phyloP scores from a whole-genome alignment of 2,329 filamentous ascomycete species.

The Fusarium vanettenii region DNA sequence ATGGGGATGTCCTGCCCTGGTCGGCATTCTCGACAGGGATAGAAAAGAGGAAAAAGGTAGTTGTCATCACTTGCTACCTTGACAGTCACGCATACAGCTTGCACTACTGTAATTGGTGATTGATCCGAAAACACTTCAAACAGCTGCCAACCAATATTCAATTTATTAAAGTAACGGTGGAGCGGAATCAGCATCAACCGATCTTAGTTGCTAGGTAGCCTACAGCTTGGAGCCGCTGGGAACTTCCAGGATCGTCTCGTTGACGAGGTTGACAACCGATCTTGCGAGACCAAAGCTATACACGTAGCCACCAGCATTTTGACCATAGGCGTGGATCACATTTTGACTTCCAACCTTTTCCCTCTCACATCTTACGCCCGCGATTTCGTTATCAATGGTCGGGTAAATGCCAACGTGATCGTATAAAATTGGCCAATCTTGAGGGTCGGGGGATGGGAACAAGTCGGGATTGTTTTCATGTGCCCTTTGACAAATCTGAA shows the following conservation, averaged over 20 bases:
- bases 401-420: neutral
- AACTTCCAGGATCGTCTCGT: neutral
- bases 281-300: slow-evolving; percentile 33
- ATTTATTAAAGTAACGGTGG: neutral
- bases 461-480: neutral
- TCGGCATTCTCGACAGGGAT: no score
- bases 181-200: neutral
- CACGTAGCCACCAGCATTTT: slow-evolving; percentile 35
- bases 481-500: neutral
- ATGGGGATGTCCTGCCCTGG: no score
- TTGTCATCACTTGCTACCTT: no score
- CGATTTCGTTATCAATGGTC: neutral
- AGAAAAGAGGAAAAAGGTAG: no score
- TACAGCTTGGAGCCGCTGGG: neutral
- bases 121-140: neutral
- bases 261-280: neutral
- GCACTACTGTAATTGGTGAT: no score
- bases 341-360: slow-evolving; percentile 21
- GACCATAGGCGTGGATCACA: slow-evolving; percentile 34
- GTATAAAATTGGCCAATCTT: neutral
- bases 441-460: neutral
- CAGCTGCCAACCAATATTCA: neutral
- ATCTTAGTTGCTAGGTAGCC: neutral
- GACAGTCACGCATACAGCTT: no score
- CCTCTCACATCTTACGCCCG: neutral